A percentile compares a stretch with the other conserved stretches of the same genome.
Conservation (phyloP, 2,329 filamentous ascomycete genomes). For the Penicillium digitatum region DNA sequence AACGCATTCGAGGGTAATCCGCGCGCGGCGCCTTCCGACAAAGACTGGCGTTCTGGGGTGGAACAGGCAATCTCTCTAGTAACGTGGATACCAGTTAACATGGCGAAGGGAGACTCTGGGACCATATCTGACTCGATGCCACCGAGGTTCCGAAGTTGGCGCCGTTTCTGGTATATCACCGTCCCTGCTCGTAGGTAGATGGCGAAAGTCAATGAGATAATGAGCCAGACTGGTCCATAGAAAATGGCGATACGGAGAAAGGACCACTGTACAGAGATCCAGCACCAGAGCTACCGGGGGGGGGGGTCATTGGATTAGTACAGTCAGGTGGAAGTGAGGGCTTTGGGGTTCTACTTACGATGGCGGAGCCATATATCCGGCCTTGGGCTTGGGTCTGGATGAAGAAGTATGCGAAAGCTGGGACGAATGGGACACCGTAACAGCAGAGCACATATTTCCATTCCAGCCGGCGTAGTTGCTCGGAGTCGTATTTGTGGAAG, state of each 20-base stretch:
- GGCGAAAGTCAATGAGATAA: conserved; percentile 38
- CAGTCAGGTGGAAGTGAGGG: background rate
- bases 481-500: conserved; percentile 66
- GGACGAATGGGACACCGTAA: conserved; percentile 69
- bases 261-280: conserved; percentile 65
- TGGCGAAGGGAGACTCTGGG: conserved; percentile 41
- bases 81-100: conserved; percentile 63
- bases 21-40: conserved; percentile 1
- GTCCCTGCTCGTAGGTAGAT: conserved; percentile 42
- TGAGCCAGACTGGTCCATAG: conserved; percentile 53
- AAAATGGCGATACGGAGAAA: conserved; percentile 70
- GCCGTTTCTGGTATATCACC: conserved; percentile 53
- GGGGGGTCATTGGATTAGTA: background rate
- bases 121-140: conserved; percentile 45
- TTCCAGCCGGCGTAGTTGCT: conserved; percentile 63
- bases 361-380: conserved; percentile 69
- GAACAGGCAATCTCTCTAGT: conserved; percentile 49
- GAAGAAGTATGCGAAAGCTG: conserved; percentile 65
- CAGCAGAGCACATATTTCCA: conserved; percentile 65
- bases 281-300: conserved; percentile 70
- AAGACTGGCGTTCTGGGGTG: conserved; percentile 6
- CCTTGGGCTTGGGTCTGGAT: conserved; percentile 52
- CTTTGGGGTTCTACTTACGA: conserved; percentile 38
- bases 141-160: conserved; percentile 56
- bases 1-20: conserved; percentile 8